These are phyloP conservation scores for Catunica adiposa DNA, from an alignment of 2,329 filamentous ascomycete genomes.

Conservation along the genomic window DNA sequence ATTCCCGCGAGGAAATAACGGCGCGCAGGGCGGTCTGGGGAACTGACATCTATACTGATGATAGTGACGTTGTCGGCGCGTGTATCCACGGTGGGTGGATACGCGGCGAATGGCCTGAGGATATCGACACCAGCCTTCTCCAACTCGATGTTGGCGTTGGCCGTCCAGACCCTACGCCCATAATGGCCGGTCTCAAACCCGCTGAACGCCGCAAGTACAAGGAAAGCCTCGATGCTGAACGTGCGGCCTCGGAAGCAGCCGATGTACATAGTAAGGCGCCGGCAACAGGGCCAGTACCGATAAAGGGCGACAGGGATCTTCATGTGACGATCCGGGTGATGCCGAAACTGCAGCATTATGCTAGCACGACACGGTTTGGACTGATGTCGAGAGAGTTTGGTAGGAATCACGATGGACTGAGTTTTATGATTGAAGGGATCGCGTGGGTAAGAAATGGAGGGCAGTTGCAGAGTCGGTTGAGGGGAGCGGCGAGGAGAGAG, in stretches of 20 bases:
- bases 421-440: conserved; percentile 67
- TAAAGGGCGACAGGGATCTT: conserved; percentile 56
- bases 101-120: conserved; percentile 68
- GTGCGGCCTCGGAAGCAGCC: conserved; percentile 20
- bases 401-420: conserved; percentile 66
- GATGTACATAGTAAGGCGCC: conserved; percentile 37
- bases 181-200: not conserved
- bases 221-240: conserved; percentile 23
- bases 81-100: conserved; percentile 92
- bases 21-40: conserved; percentile 72
- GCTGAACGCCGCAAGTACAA: conserved; percentile 18
- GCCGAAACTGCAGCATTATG: conserved; percentile 62
- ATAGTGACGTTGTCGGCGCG: conserved; percentile 82
- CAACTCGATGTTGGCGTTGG: conserved; percentile 30
- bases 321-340: conserved; percentile 78
- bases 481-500: conserved; percentile 38
- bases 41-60: conserved; percentile 86
- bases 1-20: conserved; percentile 69
- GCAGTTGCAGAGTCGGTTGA: conserved; percentile 36
- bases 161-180: conserved; percentile 4
- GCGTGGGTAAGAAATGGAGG: conserved; percentile 73
- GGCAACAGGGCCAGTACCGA: conserved; percentile 41
- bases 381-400: conserved; percentile 70
- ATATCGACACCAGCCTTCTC: conserved; percentile 54
- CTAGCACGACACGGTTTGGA: conserved; percentile 58